Base-by-base conservation (phyloP, 176 grass and related monocot genomes). In the Miscanthus lutarioriparius region DNA sequence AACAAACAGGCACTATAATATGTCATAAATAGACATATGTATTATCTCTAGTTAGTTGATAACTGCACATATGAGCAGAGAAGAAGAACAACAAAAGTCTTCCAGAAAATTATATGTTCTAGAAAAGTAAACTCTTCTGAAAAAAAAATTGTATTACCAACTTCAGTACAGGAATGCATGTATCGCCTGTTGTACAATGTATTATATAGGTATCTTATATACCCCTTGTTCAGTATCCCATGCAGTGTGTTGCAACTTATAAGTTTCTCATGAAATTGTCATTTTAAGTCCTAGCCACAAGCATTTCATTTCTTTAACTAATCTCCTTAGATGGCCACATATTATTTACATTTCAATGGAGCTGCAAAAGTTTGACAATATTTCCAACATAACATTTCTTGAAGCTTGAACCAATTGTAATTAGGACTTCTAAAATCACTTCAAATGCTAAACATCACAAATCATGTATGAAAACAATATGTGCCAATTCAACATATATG, bases 241-340 rank as follows among this genome's bases (percentile, higher is more conserved):
- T 16, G 12, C n/a, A 45, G 14, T 40, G 67, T 47, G 40, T 72
- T 72, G 22, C 19, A 37, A 67, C 39, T 43, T 72, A 2, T 37
- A 38, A 20, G 1, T 71, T 43, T 72, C 13, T 72, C 70, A 72
- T 47, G 70, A 47, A 72, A 44, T 26, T 70, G 0, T 8, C 39
- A 27, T 15, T 47, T 27, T 48, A 16, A 48, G 25, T 74, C 25
- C 71, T 19, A 19, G 43, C 43, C 14, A 73, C 41, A 19, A 30
- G 15, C 26, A 49, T 49, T 72, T 72, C 36, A 45, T 72, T 64
- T 65, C 56, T 78, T 65, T 47, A 41, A 30, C 76, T 79, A 45
- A 26, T 64, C 39, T 30, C 15, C 15, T 27, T 78, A 64, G 26
- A 74, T 27, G 25, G 8, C 38, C 23, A 28, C 27, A 62, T 62